Evolutionary conservation across 306 rosid genomes (phyloP), one percentile per base, ranked within the genome.

Genomic region (Vigna hirtella): DNA sequence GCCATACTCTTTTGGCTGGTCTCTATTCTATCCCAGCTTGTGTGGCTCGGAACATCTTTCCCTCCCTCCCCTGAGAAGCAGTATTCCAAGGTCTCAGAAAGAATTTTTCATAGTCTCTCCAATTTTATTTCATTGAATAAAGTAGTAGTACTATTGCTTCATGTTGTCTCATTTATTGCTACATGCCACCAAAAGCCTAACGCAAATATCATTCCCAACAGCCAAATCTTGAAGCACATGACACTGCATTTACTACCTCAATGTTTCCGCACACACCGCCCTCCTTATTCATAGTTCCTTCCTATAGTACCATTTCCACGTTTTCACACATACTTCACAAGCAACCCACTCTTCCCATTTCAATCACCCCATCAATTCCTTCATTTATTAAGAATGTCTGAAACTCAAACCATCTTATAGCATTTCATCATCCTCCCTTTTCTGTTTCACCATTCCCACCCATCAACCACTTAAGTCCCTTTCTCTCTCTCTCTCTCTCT

Each of bases 141-240:
- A 28, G 40, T 6, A 69, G 71, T 77, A 67, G 71, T 77, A 67
- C 73, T 68, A 47, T 79, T 69, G n/a, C 18, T 76, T 32, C 82
- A 66, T 77, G 83, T 72, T 78, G 85, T 79, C 83, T 77, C 82
- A 77, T 83, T 88, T 56, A 83, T 58, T 83, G 79, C 83, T 65
- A 30, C 78, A 65, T 70, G 57, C 55, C 70, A 65, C 76, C 71
- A 71, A 66, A 58, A 83, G 40, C 66, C 68, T 62, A 61, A 16
- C 68, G 77, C 69, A 76, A 67, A 75, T 45, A 45, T 62, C 81
- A 36, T 30, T 45, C 30, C 77, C 78, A 86, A 84, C 87, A 53
- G 56, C 85, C 53, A 78, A 61, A 82, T 84, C 83, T 70, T 72
- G 72, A 68, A 81, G 77, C 91, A 87, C 89, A 87, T 87, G 91